phyloP scores from a whole-genome alignment of 805 yeast species.

The Peterozyma toletana region DNA sequence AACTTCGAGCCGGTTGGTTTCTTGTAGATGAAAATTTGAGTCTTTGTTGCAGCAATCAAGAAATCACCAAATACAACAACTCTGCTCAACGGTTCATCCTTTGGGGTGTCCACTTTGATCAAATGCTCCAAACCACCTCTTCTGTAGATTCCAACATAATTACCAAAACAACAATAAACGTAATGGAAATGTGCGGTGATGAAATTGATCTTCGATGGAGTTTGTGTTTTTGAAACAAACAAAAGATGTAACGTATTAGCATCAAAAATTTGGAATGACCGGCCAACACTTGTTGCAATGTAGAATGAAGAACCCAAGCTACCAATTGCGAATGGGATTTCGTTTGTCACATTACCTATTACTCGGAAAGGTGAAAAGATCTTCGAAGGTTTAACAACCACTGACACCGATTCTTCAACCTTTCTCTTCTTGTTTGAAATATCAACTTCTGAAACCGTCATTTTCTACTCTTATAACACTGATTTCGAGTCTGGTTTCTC shows the following conservation, averaged over 20 bases:
- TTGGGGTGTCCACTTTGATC: constrained; percentile 16
- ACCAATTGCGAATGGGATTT: constrained; percentile 80
- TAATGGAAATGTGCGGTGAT: constrained; percentile 78
- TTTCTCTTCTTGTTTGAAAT: constrained; percentile 8
- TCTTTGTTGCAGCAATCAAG: constrained; percentile 47
- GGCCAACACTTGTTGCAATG: constrained; percentile 84
- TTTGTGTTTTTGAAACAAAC: constrained; percentile 78
- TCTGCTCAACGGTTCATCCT: constrained; percentile 32
- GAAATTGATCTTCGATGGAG: constrained; percentile 61
- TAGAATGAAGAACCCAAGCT: constrained; percentile 83
- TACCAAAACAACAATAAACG: constrained; percentile 71
- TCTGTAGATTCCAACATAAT: constrained; percentile 67
- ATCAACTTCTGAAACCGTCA: background rate
- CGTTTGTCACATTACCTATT: constrained; percentile 85
- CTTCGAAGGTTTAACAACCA: constrained; percentile 31
- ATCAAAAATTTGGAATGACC: constrained; percentile 87
- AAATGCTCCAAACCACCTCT: constrained; percentile 64
- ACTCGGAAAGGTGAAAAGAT: constrained; percentile 83
- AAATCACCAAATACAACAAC: constrained; percentile 72
- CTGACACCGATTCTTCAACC: background rate
- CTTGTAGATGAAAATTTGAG: constrained; percentile 21
- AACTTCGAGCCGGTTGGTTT: constrained; percentile 27
- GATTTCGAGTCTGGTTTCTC: no score
- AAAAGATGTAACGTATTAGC: constrained; percentile 78
- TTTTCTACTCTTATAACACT: no score